phyloP scores from a whole-genome alignment of 2,329 filamentous ascomycete genomes.

The Ceratocystis variospora region DNA sequence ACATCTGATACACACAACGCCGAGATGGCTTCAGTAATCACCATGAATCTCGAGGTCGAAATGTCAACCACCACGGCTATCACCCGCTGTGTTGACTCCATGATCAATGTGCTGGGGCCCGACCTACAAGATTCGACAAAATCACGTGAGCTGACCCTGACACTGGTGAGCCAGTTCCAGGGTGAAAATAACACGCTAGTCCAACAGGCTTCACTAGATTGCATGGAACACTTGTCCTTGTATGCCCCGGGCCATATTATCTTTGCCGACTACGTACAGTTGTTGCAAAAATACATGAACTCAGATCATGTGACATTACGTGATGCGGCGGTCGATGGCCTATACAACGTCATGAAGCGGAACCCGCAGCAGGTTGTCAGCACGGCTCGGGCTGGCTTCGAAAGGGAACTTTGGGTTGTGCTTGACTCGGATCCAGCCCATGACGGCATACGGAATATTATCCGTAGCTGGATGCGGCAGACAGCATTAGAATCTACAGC shows the following conservation, averaged over 20 bases:
- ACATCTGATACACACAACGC: constrained; percentile 81
- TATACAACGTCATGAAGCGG: constrained; percentile 91
- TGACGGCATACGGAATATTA: constrained; percentile 69
- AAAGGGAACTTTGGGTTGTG: constrained; percentile 83
- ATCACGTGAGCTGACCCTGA: constrained; percentile 82
- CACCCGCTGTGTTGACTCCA: constrained; percentile 78
- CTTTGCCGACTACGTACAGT: constrained; percentile 68
- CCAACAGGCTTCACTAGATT: constrained; percentile 63
- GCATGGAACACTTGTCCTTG: constrained; percentile 78
- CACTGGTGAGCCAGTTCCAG: constrained; percentile 69
- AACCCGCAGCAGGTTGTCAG: constrained; percentile 70
- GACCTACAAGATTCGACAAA: constrained; percentile 88
- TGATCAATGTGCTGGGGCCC: constrained; percentile 90
- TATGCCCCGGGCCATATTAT: constrained; percentile 83
- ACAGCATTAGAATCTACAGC: constrained; percentile 67
- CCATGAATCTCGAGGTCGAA: constrained; percentile 82
- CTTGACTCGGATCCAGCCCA: constrained; percentile 67
- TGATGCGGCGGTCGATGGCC: constrained; percentile 69
- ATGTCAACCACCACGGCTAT: constrained; percentile 70
- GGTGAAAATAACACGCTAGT: constrained; percentile 57
- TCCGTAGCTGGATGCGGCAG: constrained; percentile 87
- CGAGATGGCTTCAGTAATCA: constrained; percentile 63
- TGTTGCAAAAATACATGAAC: constrained; percentile 63
- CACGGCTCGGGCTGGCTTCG: constrained; percentile 62
- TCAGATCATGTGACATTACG: constrained; percentile 56